A percentile compares a stretch with the other conserved stretches of the same genome.
phyloP scores from a whole-genome alignment of 2,329 filamentous ascomycete genomes.

The Stachybotrys elegans region DNA sequence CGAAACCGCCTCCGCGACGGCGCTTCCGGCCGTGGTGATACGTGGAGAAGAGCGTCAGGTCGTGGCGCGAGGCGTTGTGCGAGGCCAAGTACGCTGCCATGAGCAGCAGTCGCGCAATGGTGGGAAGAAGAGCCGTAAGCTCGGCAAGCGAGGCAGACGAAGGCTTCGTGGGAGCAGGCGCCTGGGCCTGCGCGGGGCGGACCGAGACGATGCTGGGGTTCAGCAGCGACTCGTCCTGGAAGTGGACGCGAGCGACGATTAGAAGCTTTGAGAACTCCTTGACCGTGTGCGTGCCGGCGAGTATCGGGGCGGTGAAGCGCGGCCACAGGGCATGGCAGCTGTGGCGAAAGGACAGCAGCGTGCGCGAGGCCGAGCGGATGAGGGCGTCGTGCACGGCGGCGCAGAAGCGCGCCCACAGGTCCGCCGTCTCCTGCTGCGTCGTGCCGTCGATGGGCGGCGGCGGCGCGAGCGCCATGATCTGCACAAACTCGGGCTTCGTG shows the following conservation, averaged over 20 bases:
- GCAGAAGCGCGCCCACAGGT: constrained; percentile 77
- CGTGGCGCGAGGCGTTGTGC: constrained; percentile 71
- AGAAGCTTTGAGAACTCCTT: constrained; percentile 83
- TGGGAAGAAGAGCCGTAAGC: constrained; percentile 58
- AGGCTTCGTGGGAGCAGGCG: constrained; percentile 6
- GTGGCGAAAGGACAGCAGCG: constrained; percentile 66
- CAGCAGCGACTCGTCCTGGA: constrained; percentile 68
- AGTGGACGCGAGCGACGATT: constrained; percentile 61
- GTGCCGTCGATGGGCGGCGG: constrained; percentile 44
- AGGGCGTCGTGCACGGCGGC: constrained; percentile 84
- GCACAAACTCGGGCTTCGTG: constrained; percentile 70
- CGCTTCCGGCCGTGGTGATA: constrained; percentile 50
- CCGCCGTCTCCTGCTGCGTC: constrained; percentile 49
- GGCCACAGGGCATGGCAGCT: constrained; percentile 77
- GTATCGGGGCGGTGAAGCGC: constrained; percentile 73
- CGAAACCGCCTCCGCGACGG: constrained; percentile 42
- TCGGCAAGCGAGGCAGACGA: constrained; percentile 30
- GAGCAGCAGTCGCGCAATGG: constrained; percentile 68
- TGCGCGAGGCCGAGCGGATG: constrained; percentile 72
- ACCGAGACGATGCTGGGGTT: constrained; percentile 55
- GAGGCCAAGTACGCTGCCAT: constrained; percentile 76
- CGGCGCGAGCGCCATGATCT: constrained; percentile 61
- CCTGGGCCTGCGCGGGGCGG: constrained; percentile 8
- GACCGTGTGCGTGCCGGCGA: constrained; percentile 65
- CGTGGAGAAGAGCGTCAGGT: constrained; percentile 71